These are phyloP conservation scores for Discostella pseudostelligera DNA, from an alignment of 108 stramenopile genomes.

Conservation along the genomic window DNA sequence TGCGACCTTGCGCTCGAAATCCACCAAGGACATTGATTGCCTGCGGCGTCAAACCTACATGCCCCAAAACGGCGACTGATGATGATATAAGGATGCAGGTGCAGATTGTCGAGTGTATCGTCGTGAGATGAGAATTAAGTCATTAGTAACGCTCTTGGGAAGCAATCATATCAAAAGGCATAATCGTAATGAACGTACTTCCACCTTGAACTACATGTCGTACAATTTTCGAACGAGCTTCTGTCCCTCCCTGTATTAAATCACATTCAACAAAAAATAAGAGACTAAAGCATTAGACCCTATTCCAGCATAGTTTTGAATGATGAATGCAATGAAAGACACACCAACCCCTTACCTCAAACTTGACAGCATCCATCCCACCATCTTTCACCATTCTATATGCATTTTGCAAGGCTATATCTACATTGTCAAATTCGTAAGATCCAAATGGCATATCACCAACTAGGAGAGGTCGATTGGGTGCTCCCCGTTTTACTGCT, in stretches of 20 bases:
- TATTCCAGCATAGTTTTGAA: too few species aligned
- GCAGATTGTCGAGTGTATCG: too few species aligned
- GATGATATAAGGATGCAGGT: too few species aligned
- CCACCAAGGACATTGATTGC: conserved; percentile 94
- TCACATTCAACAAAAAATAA: conserved; percentile 6
- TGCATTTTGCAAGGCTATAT: conserved; percentile 85
- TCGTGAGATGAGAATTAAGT: too few species aligned
- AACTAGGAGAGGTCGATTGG: conserved; percentile 81
- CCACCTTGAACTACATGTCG: conserved; percentile 90
- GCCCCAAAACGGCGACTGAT: conserved; percentile 95
- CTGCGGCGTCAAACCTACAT: conserved; percentile 97
- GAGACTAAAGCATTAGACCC: too few species aligned
- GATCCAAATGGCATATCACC: conserved; percentile 98
- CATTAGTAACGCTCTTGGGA: too few species aligned
- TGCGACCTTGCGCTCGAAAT: conserved; percentile 97
- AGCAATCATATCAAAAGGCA: too few species aligned
- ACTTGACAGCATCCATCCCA: conserved; percentile 91
- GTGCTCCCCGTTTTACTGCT: conserved; percentile 82
- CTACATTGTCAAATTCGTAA: conserved; percentile 88
- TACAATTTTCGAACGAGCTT: conserved; percentile 66
- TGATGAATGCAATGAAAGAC: too few species aligned
- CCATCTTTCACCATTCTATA: conserved; percentile 91
- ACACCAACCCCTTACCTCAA: conserved; percentile 94
- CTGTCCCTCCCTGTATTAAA: conserved; percentile 61
- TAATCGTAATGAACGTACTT: too few species aligned